phyloP scores from a whole-genome alignment of 495 filamentous ascomycete species.

The Penicillium robsamsonii region DNA sequence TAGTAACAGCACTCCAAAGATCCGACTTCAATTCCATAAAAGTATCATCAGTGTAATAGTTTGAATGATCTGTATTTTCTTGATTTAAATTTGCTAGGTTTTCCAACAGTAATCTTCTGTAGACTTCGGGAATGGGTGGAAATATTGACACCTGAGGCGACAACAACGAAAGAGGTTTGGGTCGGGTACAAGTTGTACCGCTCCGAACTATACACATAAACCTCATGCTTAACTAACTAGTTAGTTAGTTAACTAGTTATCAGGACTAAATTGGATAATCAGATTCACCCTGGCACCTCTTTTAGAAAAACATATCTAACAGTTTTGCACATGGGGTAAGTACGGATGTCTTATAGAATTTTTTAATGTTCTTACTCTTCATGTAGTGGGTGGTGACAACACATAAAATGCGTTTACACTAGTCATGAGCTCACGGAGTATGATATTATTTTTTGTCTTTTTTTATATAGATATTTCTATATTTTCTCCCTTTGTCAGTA shows the following conservation, averaged over 20 bases:
- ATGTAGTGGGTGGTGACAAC: neutral
- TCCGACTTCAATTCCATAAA: no score
- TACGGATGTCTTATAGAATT: neutral
- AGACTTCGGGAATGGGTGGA: no score
- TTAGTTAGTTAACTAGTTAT: no score
- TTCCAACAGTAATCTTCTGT: no score
- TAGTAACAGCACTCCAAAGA: neutral
- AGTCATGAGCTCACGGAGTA: neutral
- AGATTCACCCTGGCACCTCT: neutral
- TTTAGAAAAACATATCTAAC: neutral
- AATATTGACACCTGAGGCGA: neutral
- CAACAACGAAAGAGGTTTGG: neutral
- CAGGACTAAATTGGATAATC: neutral
- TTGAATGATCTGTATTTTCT: neutral
- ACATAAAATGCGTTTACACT: neutral
- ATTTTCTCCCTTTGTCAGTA: neutral
- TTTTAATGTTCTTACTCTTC: neutral
- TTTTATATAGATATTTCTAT: no score
- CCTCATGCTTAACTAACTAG: neutral
- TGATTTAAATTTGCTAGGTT: neutral
- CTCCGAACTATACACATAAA: slow-evolving; percentile 6
- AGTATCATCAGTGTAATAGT: neutral
- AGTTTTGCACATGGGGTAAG: neutral
- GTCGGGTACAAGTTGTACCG: neutral
- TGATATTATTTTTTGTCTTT: no score